Evolutionary conservation across 805 yeast genomes (phyloP).

Genomic region (Ogataea thermomethanolica): DNA sequence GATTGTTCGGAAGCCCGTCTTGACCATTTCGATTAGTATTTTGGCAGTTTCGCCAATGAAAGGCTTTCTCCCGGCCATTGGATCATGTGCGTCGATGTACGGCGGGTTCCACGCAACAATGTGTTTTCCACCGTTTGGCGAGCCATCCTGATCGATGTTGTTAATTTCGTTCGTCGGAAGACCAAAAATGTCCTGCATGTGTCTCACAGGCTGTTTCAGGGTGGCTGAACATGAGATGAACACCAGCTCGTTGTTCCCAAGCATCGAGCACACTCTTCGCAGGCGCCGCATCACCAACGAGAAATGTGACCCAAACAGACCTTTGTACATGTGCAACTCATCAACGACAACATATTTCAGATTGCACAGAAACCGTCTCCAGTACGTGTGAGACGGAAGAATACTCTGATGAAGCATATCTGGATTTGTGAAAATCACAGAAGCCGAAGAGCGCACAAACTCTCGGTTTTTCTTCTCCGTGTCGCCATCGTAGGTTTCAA

Average conservation of each 20-base stretch:
- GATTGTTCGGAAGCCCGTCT: slow-evolving; percentile 69
- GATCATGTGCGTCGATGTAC: slow-evolving; percentile 53
- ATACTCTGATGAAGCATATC: slow-evolving; percentile 87
- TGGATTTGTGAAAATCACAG: slow-evolving; percentile 89
- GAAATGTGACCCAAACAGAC: slow-evolving; percentile 91
- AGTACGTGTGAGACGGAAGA: slow-evolving; percentile 69
- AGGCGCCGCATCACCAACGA: slow-evolving; percentile 79
- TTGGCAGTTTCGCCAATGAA: slow-evolving; percentile 76
- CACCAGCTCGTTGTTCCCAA: slow-evolving; percentile 52
- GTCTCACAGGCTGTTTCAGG: slow-evolving; percentile 64
- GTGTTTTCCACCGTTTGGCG: slow-evolving; percentile 78
- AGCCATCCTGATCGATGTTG: slow-evolving; percentile 76
- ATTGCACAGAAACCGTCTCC: slow-evolving; percentile 67
- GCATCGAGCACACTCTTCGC: slow-evolving; percentile 54
- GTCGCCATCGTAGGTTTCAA: slow-evolving; percentile 93
- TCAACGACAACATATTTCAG: slow-evolving; percentile 76
- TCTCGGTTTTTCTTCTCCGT: slow-evolving; percentile 59
- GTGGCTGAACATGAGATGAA: slow-evolving; percentile 96
- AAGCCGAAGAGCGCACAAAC: slow-evolving; percentile 56
- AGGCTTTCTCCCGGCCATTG: slow-evolving; percentile 58
- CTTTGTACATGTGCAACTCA: slow-evolving; percentile 83
- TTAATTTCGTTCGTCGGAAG: slow-evolving; percentile 45
- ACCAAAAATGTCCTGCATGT: slow-evolving; percentile 75
- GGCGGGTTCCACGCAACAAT: slow-evolving; percentile 87
- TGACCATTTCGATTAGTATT: slow-evolving; percentile 61